phyloP scores from a whole-genome alignment of 306 rosid genomes.

The Prunus mongolica region DNA sequence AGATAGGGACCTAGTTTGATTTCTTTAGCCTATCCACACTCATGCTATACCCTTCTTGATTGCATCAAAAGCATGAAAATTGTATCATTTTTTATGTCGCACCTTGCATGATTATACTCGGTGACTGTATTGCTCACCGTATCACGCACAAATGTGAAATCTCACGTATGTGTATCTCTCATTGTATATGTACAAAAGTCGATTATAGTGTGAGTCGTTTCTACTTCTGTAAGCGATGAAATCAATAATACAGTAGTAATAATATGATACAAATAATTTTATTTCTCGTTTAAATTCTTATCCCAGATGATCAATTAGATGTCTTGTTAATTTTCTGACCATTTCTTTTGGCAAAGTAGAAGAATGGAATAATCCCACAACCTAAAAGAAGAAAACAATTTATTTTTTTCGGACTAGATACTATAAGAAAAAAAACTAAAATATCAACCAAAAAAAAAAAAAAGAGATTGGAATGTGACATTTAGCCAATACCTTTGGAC shows the following conservation, averaged over 20 bases:
- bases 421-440: too few species aligned
- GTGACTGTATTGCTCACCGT: neutral
- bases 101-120: neutral
- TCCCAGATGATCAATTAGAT: neutral
- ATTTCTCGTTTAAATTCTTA: neutral
- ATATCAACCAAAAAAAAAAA: too few species aligned
- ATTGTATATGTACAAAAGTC: too few species aligned
- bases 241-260: neutral
- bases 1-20: neutral
- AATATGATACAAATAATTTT: neutral
- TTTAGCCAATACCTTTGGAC: neutral
- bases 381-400: too few species aligned
- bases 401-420: too few species aligned
- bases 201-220: too few species aligned
- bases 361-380: too few species aligned
- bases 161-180: too few species aligned
- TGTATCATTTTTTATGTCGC: neutral
- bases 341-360: too few species aligned
- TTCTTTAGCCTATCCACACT: neutral
- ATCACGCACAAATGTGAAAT: too few species aligned
- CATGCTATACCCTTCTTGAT: neutral
- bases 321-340: neutral
- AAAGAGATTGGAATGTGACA: neutral
- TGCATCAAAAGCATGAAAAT: slow-evolving; percentile 1
- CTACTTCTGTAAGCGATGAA: neutral